Evolutionary conservation across 164 flowering plant genomes (phyloP).

Genomic region (Cinnamomum chago): DNA sequence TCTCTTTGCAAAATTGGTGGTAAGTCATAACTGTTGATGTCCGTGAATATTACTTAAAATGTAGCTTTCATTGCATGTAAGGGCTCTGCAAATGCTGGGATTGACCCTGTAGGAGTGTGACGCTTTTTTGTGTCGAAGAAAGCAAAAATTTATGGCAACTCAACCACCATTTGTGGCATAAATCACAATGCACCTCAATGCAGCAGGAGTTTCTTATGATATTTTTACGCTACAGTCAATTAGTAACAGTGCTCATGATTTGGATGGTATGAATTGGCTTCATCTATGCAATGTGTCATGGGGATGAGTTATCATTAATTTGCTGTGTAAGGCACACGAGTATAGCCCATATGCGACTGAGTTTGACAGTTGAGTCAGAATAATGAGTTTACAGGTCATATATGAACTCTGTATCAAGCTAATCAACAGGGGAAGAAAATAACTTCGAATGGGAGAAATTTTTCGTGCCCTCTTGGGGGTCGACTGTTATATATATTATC

Average conservation of each 20-base stretch:
- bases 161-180: not conserved
- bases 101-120: not conserved
- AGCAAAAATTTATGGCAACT: not conserved
- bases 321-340: not conserved
- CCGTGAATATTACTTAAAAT: not conserved
- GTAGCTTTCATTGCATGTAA: not conserved
- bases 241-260: not conserved
- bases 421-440: too few species aligned
- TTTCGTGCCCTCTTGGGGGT: too few species aligned
- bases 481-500: too few species aligned
- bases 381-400: not conserved
- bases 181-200: not conserved
- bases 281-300: not conserved
- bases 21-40: conserved; percentile 18
- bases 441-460: too few species aligned
- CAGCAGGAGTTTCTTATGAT: not conserved
- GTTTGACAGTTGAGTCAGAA: not conserved
- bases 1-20: conserved; percentile 85
- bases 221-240: not conserved
- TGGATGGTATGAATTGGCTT: not conserved
- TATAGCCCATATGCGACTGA: not conserved
- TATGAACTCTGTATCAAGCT: too few species aligned
- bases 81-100: not conserved
- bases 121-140: not conserved
- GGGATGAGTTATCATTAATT: not conserved